These are phyloP conservation scores for Wallacemonas sp. DNA, from an alignment of 208 protist genomes.

Conservation along the genomic window DNA sequence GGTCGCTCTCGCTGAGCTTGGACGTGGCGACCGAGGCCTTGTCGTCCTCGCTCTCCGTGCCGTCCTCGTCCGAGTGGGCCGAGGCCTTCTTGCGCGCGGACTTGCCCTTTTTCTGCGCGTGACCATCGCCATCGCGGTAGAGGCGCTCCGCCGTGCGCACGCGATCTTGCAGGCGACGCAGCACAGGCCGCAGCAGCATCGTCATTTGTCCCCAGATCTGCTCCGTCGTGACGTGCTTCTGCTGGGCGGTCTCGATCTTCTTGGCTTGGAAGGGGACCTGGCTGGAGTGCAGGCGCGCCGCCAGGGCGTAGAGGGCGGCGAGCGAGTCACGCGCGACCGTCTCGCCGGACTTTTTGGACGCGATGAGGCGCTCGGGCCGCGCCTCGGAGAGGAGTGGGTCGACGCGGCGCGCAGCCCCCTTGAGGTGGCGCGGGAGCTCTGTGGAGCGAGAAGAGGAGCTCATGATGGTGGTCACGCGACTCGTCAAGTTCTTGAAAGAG, in stretches of 20 bases:
- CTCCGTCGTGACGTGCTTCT: slow-evolving; percentile 75
- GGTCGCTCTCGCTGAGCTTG: slow-evolving; percentile 69
- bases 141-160: slow-evolving; percentile 51
- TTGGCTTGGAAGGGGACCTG: slow-evolving; percentile 61
- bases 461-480: not conserved
- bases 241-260: slow-evolving; percentile 55
- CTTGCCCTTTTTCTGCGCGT: not conserved
- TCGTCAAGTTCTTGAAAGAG: too few species aligned
- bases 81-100: not conserved
- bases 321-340: slow-evolving; percentile 58
- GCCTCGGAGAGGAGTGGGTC: slow-evolving; percentile 23
- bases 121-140: slow-evolving; percentile 24
- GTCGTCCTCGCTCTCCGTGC: slow-evolving; percentile 13
- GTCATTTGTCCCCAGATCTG: slow-evolving; percentile 90
- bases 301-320: slow-evolving; percentile 70
- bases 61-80: slow-evolving; percentile 8
- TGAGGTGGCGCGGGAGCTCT: slow-evolving; percentile 33
- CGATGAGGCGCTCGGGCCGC: slow-evolving; percentile 47
- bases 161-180: slow-evolving; percentile 72
- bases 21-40: slow-evolving; percentile 34
- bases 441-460: slow-evolving; percentile 25
- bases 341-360: slow-evolving; percentile 41
- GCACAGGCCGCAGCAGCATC: slow-evolving; percentile 74
- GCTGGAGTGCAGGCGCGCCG: slow-evolving; percentile 74
- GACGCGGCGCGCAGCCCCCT: slow-evolving; percentile 11